A percentile compares a stretch with the other conserved stretches of the same genome.
Evolutionary conservation across 257 asterid genomes (phyloP).

Genomic region (Solanum dulcamara): DNA sequence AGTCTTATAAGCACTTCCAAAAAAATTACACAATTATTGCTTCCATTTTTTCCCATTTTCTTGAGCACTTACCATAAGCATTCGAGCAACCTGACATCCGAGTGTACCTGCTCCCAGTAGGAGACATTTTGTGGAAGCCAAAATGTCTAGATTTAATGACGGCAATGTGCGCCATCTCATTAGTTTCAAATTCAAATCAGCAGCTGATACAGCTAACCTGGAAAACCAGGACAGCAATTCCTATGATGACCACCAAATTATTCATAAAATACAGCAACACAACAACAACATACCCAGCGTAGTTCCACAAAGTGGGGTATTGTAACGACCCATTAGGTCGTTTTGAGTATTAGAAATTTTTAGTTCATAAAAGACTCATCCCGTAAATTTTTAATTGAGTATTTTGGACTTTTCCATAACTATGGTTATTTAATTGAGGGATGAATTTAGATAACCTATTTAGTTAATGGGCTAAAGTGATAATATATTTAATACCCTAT

Average conservation of each 20-base stretch:
- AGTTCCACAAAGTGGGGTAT: too few species aligned
- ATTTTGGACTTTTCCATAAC: too few species aligned
- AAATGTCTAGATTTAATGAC: constrained; percentile 46
- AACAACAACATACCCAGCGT: too few species aligned
- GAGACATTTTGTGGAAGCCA: constrained; percentile 69
- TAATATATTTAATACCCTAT: too few species aligned
- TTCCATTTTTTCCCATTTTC: neutral
- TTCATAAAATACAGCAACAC: neutral
- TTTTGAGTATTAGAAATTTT: too few species aligned
- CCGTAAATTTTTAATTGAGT: too few species aligned
- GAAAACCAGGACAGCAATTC: constrained; percentile 7
- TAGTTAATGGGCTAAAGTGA: too few species aligned
- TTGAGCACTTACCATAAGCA: constrained; percentile 77
- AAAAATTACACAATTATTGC: neutral
- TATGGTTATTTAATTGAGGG: too few species aligned
- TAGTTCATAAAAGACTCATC: too few species aligned
- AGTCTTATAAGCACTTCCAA: neutral
- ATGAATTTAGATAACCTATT: too few species aligned
- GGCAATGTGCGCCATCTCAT: constrained; percentile 99
- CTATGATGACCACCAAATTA: neutral
- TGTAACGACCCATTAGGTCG: too few species aligned
- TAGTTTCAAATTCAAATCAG: constrained; percentile 91
- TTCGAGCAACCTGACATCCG: constrained; percentile 96
- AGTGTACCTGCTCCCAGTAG: constrained; percentile 97
- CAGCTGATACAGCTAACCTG: constrained; percentile 87